Percentiles rank a stretch among this genome's conserved stretches.
Evolutionary conservation across 2,329 filamentous ascomycete species (phyloP).

Genomic region (Hypoxylon rubiginosum): DNA sequence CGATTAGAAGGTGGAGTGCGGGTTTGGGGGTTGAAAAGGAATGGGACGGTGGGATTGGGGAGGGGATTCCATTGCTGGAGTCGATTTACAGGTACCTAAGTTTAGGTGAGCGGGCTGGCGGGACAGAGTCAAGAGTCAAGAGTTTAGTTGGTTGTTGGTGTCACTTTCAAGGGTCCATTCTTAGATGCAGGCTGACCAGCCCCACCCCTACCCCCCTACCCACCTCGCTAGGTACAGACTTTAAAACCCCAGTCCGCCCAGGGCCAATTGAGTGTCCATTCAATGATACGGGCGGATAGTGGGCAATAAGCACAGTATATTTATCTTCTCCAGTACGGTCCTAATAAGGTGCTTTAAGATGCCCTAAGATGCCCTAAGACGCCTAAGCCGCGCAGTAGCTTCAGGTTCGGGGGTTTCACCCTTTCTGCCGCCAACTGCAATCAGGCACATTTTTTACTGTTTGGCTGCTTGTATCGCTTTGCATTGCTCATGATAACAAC

Average conservation of each 20-base stretch:
- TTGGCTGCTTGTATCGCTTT: not conserved
- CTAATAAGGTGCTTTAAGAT: not conserved
- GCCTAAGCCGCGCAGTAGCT: not conserved
- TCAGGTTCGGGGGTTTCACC: slow-evolving; percentile 32
- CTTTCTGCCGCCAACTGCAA: slow-evolving; percentile 17
- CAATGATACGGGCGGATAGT: not conserved
- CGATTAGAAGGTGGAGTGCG: slow-evolving; percentile 26
- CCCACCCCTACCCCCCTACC: slow-evolving; percentile 31
- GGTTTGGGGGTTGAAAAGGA: slow-evolving; percentile 20
- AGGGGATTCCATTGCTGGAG: slow-evolving; percentile 39
- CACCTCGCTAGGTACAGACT: not conserved
- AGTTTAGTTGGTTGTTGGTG: slow-evolving; percentile 38
- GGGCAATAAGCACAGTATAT: not conserved
- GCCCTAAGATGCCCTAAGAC: not conserved
- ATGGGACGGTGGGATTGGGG: slow-evolving; percentile 23
- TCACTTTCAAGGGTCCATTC: slow-evolving; percentile 36
- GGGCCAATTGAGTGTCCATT: not conserved
- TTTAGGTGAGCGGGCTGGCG: slow-evolving; percentile 13
- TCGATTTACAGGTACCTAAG: slow-evolving; percentile 35
- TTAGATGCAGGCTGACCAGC: slow-evolving; percentile 36
- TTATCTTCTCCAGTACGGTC: not conserved
- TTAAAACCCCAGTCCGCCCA: not conserved
- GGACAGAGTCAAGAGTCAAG: slow-evolving; percentile 24
- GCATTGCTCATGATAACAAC: not conserved
- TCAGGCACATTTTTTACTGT: not conserved